Conservation (phyloP, 2,329 filamentous ascomycete species). For the Didymosphaeria variabile region DNA sequence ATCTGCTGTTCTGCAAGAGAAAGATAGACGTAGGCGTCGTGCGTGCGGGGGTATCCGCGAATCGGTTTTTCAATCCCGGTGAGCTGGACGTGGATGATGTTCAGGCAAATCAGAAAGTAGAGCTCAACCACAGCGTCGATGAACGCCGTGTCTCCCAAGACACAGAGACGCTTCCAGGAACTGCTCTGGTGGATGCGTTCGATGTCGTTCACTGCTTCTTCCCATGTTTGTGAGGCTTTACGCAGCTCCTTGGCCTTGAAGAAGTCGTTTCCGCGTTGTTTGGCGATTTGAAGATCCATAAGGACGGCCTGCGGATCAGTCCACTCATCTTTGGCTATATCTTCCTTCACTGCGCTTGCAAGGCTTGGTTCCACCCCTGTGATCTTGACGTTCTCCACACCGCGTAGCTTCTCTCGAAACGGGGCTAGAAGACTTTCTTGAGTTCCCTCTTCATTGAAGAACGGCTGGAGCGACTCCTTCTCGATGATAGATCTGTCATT, state of each 20-base stretch:
- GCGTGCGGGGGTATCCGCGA: not conserved
- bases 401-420: not conserved
- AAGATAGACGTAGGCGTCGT: not conserved
- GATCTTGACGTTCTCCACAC: not conserved
- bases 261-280: conserved; percentile 21
- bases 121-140: conserved; percentile 22
- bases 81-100: conserved; percentile 24
- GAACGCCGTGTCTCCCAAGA: conserved; percentile 21
- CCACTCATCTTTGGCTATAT: conserved; percentile 21
- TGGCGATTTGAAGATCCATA: conserved; percentile 16
- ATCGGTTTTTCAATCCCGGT: conserved; percentile 11
- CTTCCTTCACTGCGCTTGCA: conserved; percentile 18
- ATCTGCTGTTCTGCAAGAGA: not conserved
- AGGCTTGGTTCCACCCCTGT: conserved; percentile 11
- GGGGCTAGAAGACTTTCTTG: not conserved
- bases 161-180: conserved; percentile 22
- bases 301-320: conserved; percentile 22
- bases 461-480: not conserved
- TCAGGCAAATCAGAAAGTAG: conserved; percentile 29
- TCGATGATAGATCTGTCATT: not conserved
- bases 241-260: conserved; percentile 15
- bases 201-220: conserved; percentile 23
- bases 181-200: conserved; percentile 16
- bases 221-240: conserved; percentile 20
- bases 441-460: conserved; percentile 1